Evolutionary conservation across 805 yeast species (phyloP).

Genomic region (Metschnikowia aberdeeniae): DNA sequence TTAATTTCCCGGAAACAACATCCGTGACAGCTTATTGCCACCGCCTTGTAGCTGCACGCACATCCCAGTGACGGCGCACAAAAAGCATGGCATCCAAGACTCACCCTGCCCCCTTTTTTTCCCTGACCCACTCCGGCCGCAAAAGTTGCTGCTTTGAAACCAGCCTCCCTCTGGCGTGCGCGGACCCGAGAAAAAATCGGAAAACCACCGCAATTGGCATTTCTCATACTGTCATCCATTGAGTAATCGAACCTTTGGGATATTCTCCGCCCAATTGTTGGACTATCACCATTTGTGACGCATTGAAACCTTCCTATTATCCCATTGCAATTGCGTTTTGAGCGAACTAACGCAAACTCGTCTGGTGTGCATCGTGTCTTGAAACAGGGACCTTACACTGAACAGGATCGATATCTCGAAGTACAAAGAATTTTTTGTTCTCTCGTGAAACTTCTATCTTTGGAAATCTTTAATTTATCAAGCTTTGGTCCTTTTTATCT

Average conservation of each 20-base stretch:
- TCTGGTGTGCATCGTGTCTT: neutral
- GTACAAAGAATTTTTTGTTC: no score
- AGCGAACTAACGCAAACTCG: neutral
- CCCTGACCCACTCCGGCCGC: neutral
- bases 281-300: neutral
- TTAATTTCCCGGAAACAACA: no score
- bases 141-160: slow-evolving; percentile 4
- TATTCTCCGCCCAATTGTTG: neutral
- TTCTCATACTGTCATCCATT: neutral
- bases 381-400: neutral
- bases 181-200: slow-evolving; percentile 4
- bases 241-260: slow-evolving; percentile 1
- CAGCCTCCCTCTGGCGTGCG: slow-evolving; percentile 7
- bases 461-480: no score
- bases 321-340: neutral
- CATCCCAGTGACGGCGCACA: neutral
- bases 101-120: slow-evolving; percentile 2
- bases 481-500: no score
- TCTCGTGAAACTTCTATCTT: no score
- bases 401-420: neutral
- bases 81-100: slow-evolving; percentile 1
- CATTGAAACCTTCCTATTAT: neutral
- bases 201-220: slow-evolving; percentile 1
- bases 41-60: neutral
- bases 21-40: neutral